These are phyloP conservation scores for Acanthamoeba healyi DNA, from an alignment of 208 protist species.

Conservation along the genomic window DNA sequence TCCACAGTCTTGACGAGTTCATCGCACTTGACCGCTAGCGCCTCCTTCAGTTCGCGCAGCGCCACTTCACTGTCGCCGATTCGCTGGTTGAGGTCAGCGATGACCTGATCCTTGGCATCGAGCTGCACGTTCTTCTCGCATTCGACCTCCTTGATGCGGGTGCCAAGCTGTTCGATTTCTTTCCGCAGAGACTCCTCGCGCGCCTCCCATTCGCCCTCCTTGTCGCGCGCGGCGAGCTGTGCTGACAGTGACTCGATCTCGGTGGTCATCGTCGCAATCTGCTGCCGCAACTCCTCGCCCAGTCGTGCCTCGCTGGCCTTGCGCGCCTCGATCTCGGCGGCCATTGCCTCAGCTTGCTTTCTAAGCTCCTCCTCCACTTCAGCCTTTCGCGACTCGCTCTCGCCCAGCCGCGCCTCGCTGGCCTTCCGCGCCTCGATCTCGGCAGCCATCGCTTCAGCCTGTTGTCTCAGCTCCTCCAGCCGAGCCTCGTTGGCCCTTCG, in stretches of 20 bases:
- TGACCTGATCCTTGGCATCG: neutral
- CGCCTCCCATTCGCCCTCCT: neutral
- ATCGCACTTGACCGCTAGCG: neutral
- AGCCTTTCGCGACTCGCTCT: neutral
- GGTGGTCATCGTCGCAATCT: neutral
- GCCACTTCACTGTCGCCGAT: neutral
- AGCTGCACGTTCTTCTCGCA: too few species aligned
- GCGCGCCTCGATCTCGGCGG: neutral
- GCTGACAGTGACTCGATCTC: neutral
- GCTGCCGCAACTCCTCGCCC: neutral
- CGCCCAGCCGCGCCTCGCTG: neutral
- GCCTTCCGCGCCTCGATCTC: neutral
- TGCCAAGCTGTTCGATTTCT: neutral
- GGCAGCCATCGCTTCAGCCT: neutral
- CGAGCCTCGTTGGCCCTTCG: neutral
- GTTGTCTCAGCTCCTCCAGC: neutral
- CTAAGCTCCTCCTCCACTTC: neutral
- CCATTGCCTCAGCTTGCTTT: neutral
- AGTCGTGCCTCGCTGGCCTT: neutral
- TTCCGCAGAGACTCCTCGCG: neutral
- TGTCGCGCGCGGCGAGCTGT: neutral
- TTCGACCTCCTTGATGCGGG: neutral
- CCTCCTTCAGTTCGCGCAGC: neutral
- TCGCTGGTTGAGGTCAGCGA: slow-evolving; percentile 8
- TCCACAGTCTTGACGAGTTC: neutral